A percentile compares a stretch with the other conserved stretches of the same genome.
phyloP scores from a whole-genome alignment of 2,329 filamentous ascomycete genomes.

The Periconia sp. region DNA sequence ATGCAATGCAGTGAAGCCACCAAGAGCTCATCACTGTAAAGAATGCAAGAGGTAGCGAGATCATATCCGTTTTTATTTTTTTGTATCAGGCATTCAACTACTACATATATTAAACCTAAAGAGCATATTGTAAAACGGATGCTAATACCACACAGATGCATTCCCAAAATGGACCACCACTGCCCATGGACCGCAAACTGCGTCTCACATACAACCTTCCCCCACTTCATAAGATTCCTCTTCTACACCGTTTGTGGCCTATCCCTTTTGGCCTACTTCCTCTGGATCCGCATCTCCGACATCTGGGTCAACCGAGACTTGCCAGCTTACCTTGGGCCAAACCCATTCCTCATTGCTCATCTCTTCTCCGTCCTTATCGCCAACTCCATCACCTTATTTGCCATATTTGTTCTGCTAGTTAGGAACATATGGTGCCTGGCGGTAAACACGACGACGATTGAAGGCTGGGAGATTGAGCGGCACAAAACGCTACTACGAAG shows the following conservation, averaged over 20 bases:
- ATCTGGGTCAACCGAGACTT: constrained; percentile 71
- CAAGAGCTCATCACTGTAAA: constrained; percentile 81
- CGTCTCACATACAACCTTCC: constrained; percentile 80
- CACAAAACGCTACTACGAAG: constrained; percentile 54
- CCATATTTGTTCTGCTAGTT: constrained; percentile 69
- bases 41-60: constrained; percentile 65
- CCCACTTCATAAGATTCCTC: constrained; percentile 82
- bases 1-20: constrained; percentile 75
- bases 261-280: constrained; percentile 63
- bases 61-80: background rate
- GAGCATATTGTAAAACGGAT: too few species aligned
- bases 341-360: constrained; percentile 62
- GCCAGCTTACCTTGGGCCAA: constrained; percentile 74
- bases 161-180: constrained; percentile 85
- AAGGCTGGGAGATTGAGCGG: constrained; percentile 70
- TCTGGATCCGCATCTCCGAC: constrained; percentile 63
- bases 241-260: constrained; percentile 71
- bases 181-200: constrained; percentile 87
- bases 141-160: constrained; percentile 58
- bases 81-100: too few species aligned
- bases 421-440: constrained; percentile 64
- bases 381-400: constrained; percentile 66
- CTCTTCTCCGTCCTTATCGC: constrained; percentile 66
- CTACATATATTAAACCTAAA: too few species aligned
- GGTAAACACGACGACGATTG: constrained; percentile 80